These are phyloP conservation scores for Fraxinus sp. DNA, from an alignment of 305 asterid genomes.

Conservation along the genomic window DNA sequence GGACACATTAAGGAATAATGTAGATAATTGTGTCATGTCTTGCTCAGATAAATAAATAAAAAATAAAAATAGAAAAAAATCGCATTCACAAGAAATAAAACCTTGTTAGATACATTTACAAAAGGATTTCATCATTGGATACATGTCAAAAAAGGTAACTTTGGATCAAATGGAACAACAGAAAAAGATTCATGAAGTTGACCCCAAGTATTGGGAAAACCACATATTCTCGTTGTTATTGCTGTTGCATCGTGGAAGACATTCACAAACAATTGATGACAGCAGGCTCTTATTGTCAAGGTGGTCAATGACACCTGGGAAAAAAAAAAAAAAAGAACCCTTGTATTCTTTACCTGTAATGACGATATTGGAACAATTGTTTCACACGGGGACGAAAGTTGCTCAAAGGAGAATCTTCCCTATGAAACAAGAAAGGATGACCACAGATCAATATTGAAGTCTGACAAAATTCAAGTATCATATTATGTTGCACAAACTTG, in stretches of 20 bases:
- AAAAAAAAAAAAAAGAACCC: conserved; percentile 14
- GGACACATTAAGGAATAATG: not conserved
- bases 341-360: conserved; percentile 71
- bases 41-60: not conserved
- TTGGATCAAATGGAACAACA: not conserved
- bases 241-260: not conserved
- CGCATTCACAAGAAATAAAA: not conserved
- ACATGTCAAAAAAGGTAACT: not conserved
- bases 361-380: conserved; percentile 95
- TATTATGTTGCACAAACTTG: conserved; percentile 14
- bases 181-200: not conserved
- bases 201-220: not conserved
- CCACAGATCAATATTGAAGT: conserved; percentile 23
- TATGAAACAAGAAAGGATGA: conserved; percentile 38
- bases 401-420: conserved; percentile 88
- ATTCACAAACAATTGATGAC: conserved; percentile 5
- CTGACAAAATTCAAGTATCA: conserved; percentile 22
- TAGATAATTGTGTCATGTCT: not conserved
- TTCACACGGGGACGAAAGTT: conserved; percentile 92
- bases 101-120: not conserved
- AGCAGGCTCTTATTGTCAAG: not conserved
- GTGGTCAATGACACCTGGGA: conserved; percentile 4
- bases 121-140: not conserved
- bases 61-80: not conserved
- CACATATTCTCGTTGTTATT: not conserved